Evolutionary conservation across 192 early-diverging fungal species (phyloP).

Genomic region (Pilaira anomala): DNA sequence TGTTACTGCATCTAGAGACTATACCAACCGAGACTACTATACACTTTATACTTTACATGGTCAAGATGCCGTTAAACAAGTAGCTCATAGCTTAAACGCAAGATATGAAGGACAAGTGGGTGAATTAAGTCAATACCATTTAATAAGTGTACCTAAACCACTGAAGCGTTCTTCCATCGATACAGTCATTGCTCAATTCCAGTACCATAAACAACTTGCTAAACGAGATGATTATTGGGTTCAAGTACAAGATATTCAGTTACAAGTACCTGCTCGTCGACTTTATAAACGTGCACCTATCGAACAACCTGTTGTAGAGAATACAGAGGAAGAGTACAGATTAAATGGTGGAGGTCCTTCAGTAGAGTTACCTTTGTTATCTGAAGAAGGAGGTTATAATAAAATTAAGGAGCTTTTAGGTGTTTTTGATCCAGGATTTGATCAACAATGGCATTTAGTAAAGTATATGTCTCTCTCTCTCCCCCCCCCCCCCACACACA

Average conservation of each 20-base stretch:
- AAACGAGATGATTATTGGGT: no score
- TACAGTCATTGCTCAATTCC: not conserved
- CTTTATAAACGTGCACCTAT: slow-evolving; percentile 18
- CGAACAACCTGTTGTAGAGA: slow-evolving; percentile 18
- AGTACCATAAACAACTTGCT: no score
- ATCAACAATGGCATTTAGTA: slow-evolving; percentile 82
- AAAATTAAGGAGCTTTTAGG: slow-evolving; percentile 39
- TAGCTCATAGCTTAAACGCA: slow-evolving; percentile 40
- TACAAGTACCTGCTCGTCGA: slow-evolving; percentile 17
- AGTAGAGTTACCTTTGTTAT: not conserved
- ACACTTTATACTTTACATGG: slow-evolving; percentile 40
- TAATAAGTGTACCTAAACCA: slow-evolving; percentile 46
- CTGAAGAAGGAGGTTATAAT: not conserved
- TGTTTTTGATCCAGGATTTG: slow-evolving; percentile 74
- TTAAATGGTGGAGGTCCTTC: slow-evolving; percentile 3
- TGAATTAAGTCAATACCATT: slow-evolving; percentile 60
- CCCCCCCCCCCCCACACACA: no score
- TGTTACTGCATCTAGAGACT: slow-evolving; percentile 24
- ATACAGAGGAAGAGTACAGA: slow-evolving; percentile 20
- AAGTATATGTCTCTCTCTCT: slow-evolving; percentile 4
- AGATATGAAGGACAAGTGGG: slow-evolving; percentile 63
- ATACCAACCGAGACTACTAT: slow-evolving; percentile 46
- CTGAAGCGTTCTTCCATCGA: not conserved
- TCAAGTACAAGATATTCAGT: slow-evolving; percentile 7
- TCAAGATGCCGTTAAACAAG: slow-evolving; percentile 28